Base-by-base conservation (phyloP, 2,329 filamentous ascomycete genomes). In the Diaporthe aspalathi region DNA sequence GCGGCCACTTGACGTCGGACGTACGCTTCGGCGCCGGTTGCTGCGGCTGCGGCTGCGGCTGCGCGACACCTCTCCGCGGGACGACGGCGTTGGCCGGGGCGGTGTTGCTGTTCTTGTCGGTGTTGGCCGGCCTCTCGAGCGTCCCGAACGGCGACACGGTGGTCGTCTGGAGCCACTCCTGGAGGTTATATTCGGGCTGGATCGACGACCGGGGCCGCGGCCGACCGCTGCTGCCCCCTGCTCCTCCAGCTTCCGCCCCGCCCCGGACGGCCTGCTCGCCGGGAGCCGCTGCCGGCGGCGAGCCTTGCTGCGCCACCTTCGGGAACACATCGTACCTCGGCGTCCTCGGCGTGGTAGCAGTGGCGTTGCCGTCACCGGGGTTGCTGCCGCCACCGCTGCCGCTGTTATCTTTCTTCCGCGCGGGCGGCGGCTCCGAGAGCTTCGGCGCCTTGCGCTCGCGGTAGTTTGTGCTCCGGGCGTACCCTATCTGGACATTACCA, bases 101-200 rank as follows among this genome's bases (percentile, higher is more conserved):
- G 29, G 6, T 38, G 65, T 16, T 20, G 47, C 16, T 50, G 29
- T 14, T 35, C 50, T 5, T n/a, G 27, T 7, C n/a, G 29, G n/a
- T 35, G 8, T 16, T 49, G 6, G 5, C 32, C 20, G 32, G 17
- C 45, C 74, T 74, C 45, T 73, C 74, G 50, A 81, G 73, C 47
- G 78, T 77, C 35, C 75, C 78, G 72, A 81, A 81, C 4, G 80
- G 80, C 63, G 80, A 81, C 8, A 81, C 79, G 12, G 76, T 78
- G 56, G 78, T 78, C 3, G 78, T 76, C 54, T 76, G 67, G 53
- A 82, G 73, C 80, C 80, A 82, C 40, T 74, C 75, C 63, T 81
- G 77, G 60, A 81, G 72, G 20, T 74, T 81, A 7, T 78, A 75
- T 24, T 57, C 49, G 24, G 43, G 53, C 63, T 57, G 52, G 43